Percentiles rank a stretch among this genome's conserved stretches.
phyloP scores from a whole-genome alignment of 2,329 filamentous ascomycete species.

The Hawksworthiomyces lignivorus region DNA sequence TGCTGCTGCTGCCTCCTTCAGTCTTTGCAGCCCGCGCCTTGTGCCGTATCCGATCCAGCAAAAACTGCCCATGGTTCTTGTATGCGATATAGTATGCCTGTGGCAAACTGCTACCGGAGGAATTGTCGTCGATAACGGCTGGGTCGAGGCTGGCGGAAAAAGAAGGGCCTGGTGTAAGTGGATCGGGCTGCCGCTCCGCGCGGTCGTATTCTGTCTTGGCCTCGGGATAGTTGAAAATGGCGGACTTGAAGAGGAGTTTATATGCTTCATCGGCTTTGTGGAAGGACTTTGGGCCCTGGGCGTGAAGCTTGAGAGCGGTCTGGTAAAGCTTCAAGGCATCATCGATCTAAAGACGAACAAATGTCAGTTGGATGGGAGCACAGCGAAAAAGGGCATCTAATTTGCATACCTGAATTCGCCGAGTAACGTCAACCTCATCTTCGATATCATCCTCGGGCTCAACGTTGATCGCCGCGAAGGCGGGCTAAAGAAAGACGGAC shows the following conservation, averaged over 20 bases:
- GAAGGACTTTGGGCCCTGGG: conserved; percentile 72
- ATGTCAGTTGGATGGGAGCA: background rate
- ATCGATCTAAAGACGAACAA: conserved; percentile 57
- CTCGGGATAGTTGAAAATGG: conserved; percentile 90
- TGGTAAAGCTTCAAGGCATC: conserved; percentile 95
- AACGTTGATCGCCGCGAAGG: conserved; percentile 85
- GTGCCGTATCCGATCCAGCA: conserved; percentile 65
- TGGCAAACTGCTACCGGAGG: conserved; percentile 69
- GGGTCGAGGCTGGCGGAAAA: conserved; percentile 46
- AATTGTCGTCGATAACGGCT: conserved; percentile 58
- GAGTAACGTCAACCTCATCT: conserved; percentile 89
- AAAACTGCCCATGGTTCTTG: conserved; percentile 92
- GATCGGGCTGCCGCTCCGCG: conserved; percentile 49
- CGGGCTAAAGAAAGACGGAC: conserved; percentile 36
- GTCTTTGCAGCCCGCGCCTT: conserved; percentile 27
- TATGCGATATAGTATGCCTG: conserved; percentile 89
- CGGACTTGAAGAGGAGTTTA: conserved; percentile 74
- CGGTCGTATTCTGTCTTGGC: conserved; percentile 77
- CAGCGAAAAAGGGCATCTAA: background rate
- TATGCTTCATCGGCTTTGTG: conserved; percentile 75
- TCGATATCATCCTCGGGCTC: conserved; percentile 86
- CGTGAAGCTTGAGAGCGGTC: conserved; percentile 80
- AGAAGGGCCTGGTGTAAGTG: conserved; percentile 37
- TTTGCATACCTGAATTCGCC: conserved; percentile 70
- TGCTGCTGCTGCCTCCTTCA: background rate